phyloP scores from a whole-genome alignment of 352 stramenopile species.

The Globisporangium yorkense region DNA sequence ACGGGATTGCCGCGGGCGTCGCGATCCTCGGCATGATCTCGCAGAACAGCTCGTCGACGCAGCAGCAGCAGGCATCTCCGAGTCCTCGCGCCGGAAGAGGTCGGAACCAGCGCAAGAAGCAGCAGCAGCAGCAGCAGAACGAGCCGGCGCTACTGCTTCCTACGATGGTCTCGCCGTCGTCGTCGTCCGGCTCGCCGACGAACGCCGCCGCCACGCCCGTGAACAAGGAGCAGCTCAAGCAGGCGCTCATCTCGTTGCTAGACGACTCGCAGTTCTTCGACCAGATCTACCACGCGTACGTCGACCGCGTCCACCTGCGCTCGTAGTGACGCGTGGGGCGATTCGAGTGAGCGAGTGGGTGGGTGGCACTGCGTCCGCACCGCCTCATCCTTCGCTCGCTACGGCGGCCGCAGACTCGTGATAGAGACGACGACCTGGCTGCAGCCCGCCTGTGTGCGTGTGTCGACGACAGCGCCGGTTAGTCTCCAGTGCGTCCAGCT shows the following conservation, averaged over 20 bases:
- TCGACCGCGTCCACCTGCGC: conserved; percentile 52
- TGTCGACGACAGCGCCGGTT: too few relatives aligned
- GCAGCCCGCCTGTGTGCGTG: too few relatives aligned
- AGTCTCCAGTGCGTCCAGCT: background rate
- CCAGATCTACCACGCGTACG: conserved; percentile 85
- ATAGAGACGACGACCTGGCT: background rate
- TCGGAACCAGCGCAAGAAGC: conserved; percentile 25
- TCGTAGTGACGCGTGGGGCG: conserved; percentile 16
- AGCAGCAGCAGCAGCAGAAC: conserved; percentile 13
- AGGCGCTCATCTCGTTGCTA: conserved; percentile 72
- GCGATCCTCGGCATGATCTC: conserved; percentile 83
- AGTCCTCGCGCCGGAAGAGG: background rate
- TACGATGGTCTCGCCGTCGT: conserved; percentile 5
- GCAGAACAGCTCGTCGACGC: conserved; percentile 19
- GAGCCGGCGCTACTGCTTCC: conserved; percentile 9
- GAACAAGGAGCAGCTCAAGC: conserved; percentile 85
- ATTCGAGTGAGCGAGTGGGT: background rate
- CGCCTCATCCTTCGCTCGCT: too few relatives aligned
- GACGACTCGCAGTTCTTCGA: conserved; percentile 85
- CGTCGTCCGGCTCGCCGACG: background rate
- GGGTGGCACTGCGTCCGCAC: background rate
- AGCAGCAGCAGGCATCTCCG: conserved; percentile 13
- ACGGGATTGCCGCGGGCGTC: conserved; percentile 76
- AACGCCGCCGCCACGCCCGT: conserved; percentile 21
- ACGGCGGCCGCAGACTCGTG: background rate